Conservation (phyloP, 2,329 filamentous ascomycete genomes). For the Aspergillus sp. region DNA sequence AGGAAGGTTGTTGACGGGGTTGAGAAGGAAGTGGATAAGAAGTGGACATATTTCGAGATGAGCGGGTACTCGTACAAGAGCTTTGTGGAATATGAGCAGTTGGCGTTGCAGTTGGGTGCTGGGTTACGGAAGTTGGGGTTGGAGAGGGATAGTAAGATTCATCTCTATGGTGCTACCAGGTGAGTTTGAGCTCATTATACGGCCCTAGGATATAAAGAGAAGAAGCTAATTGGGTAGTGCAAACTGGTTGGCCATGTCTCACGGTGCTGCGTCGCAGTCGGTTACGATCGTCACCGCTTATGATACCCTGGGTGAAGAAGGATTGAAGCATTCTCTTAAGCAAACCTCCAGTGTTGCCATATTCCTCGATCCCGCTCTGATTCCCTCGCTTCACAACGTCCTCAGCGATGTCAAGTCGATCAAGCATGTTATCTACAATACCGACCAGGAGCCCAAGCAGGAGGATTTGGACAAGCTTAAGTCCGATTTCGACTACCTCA, state of each 20-base stretch:
- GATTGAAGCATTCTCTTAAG: constrained; percentile 75
- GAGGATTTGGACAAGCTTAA: constrained; percentile 50
- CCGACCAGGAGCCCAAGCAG: constrained; percentile 46
- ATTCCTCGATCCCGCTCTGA: constrained; percentile 76
- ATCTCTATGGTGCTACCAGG: constrained; percentile 81
- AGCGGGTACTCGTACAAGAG: constrained; percentile 68
- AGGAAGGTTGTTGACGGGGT: constrained; percentile 81
- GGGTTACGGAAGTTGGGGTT: constrained; percentile 71
- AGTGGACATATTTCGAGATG: constrained; percentile 86
- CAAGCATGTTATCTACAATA: constrained; percentile 54
- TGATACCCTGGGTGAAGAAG: constrained; percentile 79
- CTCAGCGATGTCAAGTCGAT: constrained; percentile 51
- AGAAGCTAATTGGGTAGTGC: constrained; percentile 44
- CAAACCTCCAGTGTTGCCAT: constrained; percentile 77
- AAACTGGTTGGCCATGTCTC: constrained; percentile 78
- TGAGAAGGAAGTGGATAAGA: constrained; percentile 74
- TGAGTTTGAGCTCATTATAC: constrained; percentile 30
- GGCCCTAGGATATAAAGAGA: not conserved
- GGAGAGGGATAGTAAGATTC: constrained; percentile 59
- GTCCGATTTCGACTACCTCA: constrained; percentile 46
- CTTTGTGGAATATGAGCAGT: constrained; percentile 70
- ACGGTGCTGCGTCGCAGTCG: constrained; percentile 43
- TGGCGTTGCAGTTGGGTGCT: constrained; percentile 61
- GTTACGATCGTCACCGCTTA: constrained; percentile 72
- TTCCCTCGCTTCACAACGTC: constrained; percentile 53